Conservation (phyloP, 305 asterid species). For the Caryopteris hybrid region DNA sequence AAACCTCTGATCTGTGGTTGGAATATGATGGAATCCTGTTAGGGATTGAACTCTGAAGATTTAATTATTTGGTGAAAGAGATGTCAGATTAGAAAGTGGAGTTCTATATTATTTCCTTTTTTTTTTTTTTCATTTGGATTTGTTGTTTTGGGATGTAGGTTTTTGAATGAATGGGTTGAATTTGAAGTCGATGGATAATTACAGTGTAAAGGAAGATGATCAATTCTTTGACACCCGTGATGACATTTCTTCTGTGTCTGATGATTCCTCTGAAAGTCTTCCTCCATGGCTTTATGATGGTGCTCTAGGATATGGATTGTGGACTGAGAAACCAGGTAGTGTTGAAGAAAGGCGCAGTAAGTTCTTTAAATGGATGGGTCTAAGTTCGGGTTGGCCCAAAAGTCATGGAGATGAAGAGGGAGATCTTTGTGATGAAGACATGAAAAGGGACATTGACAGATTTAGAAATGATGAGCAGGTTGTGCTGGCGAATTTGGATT, state of each 20-base stretch:
- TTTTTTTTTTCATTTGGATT: background rate
- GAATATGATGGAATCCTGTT: background rate
- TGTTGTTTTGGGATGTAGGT: conserved; percentile 23
- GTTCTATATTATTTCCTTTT: background rate
- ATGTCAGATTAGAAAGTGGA: background rate
- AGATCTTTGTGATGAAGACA: conserved; percentile 17
- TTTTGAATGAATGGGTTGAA: conserved; percentile 17
- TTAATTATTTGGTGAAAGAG: background rate
- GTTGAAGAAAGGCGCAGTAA: conserved; percentile 54
- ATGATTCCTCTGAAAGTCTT: conserved; percentile 44
- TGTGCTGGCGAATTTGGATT: conserved; percentile 40
- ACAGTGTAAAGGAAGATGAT: conserved; percentile 39
- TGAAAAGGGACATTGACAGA: conserved; percentile 23
- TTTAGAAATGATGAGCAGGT: conserved; percentile 33
- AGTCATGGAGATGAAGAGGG: conserved; percentile 24
- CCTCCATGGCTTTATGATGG: conserved; percentile 22
- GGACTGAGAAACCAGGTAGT: conserved; percentile 57
- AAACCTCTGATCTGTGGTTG: background rate
- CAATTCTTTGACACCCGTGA: conserved; percentile 52
- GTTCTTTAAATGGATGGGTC: conserved; percentile 64
- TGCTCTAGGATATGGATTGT: conserved; percentile 60
- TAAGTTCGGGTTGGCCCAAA: conserved; percentile 33
- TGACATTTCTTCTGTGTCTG: conserved; percentile 37
- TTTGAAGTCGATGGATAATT: conserved; percentile 34
- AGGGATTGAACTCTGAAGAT: background rate